Base-by-base conservation (phyloP, 768 basidiomycete species). In the Agaricus bisporus region DNA sequence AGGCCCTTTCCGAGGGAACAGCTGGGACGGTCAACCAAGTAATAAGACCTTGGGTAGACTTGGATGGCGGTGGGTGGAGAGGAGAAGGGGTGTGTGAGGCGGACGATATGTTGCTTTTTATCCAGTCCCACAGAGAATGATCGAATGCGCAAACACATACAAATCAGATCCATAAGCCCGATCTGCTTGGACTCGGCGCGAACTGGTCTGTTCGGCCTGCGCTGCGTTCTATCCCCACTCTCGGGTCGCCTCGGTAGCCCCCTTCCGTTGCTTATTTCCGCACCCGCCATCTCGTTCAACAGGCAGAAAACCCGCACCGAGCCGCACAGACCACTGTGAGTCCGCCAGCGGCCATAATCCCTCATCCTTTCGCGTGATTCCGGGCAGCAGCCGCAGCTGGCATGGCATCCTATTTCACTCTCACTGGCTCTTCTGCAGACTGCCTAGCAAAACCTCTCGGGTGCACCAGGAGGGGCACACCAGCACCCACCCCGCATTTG, bases 61-160 rank as follows among this genome's bases (percentile, higher is more conserved):
- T 26, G 32, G 41, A 39, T 45, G 39, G 29, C 37, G 55, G 38
- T 39, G 49, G 35, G 51, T 52, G 50, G 56, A 51, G 41, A 48
- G 48, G 48, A 48, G 48, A 54, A 57, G 48, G 37, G 26, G 51
- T 36, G 49, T 51, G 43, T 41, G 54, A 39, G 51, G 56, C 51
- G 48, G 48, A 54, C 41, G 46, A 57, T 57, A 53, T 54, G 51
- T 49, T 54, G 51, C 51, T 43, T 57, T 57, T 53, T 57, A 57
- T 57, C 54, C 28, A 38, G 28, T 35, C 48, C 51, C 46, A 17
- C 25, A 28, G 18, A 44, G 22, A 41, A 48, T 43, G 51, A 57
- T 57, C 56, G 53, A 54, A 53, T 20, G 18, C 15, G n/a, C 32
- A 57, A 57, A 54, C 47, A 57, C 22, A 7, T 10, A 47, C 53